Evolutionary conservation across 352 stramenopile genomes (phyloP), one percentile per base, ranked within the genome.

Genomic region (Phytophthora boehmeriae): DNA sequence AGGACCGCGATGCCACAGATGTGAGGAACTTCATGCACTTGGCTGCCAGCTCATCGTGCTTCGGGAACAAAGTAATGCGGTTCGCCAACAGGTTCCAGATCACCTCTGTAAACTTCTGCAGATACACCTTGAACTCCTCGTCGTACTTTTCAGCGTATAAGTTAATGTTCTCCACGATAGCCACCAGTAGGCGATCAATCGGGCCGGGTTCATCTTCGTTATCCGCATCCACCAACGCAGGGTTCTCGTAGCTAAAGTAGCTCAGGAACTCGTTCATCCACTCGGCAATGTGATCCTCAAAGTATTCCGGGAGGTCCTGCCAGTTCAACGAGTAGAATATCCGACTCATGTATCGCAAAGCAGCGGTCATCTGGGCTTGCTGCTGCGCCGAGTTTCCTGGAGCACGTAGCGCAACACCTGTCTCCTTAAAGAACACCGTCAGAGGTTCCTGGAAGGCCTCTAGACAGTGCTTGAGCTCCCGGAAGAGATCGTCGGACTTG

Each of bases 291-390:
- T 99, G 89, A 81, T 99, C 97, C 76, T 99, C 97, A 73, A 99
- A 99, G 67, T 93, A 99, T 69, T 99, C 98, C 0, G 98, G 98
- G 20, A 99, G 73, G 76, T 99, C 97, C 62, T 96, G 88, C 91
- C 96, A 99, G 73, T 99, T 99, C 14, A 99, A 84, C 46, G 93
- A 99, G 78, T 97, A 99, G 72, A 98, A 99, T 39, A 99, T 99
- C 19, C 98, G 91, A 67, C 78, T 95, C 70, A 98, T 97, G 43
- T 95, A 93, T 4, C 97, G 82, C 64, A 99, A 65, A 17, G 83
- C 76, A 17, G 75, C 67, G 32, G 97, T 65, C 54, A 97, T 89
- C 34, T 91, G 80, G 19, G 68, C 55, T 42, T 93, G 86, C 44
- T 93, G 70, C 27, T 78, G 59, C 22, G 65, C 68, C 20, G 73